Percentiles rank a stretch among this genome's conserved stretches.
Evolutionary conservation across 305 asterid genomes (phyloP).

Genomic region (Solanum aculeatissimum): DNA sequence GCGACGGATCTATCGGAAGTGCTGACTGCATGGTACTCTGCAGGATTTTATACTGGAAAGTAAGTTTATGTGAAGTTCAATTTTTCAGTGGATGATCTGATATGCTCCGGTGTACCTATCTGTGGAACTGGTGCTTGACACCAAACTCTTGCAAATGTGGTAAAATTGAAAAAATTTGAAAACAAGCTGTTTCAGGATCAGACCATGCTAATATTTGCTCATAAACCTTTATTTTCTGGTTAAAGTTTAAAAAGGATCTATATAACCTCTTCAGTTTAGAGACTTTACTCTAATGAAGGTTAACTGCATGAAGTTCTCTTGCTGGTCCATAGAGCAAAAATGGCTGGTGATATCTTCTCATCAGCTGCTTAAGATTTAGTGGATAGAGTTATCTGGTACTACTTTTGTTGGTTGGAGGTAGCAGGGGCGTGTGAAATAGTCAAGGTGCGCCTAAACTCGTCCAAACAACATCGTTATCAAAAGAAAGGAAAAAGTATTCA

Average conservation of each 20-base stretch:
- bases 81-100: not conserved
- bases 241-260: not conserved
- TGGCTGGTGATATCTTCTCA: not conserved
- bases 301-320: not conserved
- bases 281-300: not conserved
- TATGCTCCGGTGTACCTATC: not conserved
- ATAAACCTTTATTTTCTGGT: not conserved
- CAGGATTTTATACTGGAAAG: conserved; percentile 79
- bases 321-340: not conserved
- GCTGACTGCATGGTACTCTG: conserved; percentile 68
- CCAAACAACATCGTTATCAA: not conserved
- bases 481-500: not conserved
- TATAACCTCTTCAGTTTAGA: not conserved
- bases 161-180: not conserved
- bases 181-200: not conserved
- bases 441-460: not conserved
- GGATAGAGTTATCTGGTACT: not conserved
- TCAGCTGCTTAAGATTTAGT: not conserved
- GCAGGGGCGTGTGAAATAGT: not conserved
- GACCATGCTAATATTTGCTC: not conserved
- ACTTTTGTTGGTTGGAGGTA: not conserved
- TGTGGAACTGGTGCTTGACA: not conserved
- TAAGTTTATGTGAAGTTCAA: conserved; percentile 19
- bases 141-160: not conserved
- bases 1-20: conserved; percentile 47